Base-by-base conservation (phyloP, 768 basidiomycete species). In the Tylopilus vinaceipallidus region DNA sequence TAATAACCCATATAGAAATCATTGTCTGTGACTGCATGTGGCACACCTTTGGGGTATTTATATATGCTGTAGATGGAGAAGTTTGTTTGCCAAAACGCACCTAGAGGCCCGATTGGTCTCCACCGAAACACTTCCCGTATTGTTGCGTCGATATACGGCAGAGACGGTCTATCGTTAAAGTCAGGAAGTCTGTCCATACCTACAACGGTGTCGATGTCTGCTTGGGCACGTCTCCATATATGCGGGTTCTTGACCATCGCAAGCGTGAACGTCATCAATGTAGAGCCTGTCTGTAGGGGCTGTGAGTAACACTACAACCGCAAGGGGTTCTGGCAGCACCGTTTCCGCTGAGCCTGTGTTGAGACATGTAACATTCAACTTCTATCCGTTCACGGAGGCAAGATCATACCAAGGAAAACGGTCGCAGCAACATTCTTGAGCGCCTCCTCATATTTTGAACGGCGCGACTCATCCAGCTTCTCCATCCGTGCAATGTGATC, bases 1-100 rank as follows among this genome's bases (percentile, higher is more conserved):
- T 75, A 60, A 47, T 76, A 77, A 13, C 73, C 70, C 32, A 67
- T 1, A 11, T 29, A 29, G 27, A 29, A 9, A 29, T 29, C 27
- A 11, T 11, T 29, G 9, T 29, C 8, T 0, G 71, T 72, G 7
- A 53, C 17, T 8, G 50, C 37, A 47, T 68, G 68, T 6, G 64
- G 59, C 27, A 66, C 35, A 6, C 8, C 44, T 39, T 27, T 6
- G 13, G 4, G 27, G 11, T 29, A 29, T 7, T 11, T 29, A 29
- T 7, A 11, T 4, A 29, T 29, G 11, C 2, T 29, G 8, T 29
- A 11, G 27, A 29, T 9, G 11, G 11, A 4, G 2, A 29, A 29
- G 11, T 11, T 29, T 29, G 27, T n/a, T n/a, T n/a, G n/a, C n/a
- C n/a, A n/a, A n/a, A n/a, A n/a, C 39, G 39, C 24, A 41, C 39